Conservation (phyloP, 345 rosid genomes). For the Hypericum androsaemum region DNA sequence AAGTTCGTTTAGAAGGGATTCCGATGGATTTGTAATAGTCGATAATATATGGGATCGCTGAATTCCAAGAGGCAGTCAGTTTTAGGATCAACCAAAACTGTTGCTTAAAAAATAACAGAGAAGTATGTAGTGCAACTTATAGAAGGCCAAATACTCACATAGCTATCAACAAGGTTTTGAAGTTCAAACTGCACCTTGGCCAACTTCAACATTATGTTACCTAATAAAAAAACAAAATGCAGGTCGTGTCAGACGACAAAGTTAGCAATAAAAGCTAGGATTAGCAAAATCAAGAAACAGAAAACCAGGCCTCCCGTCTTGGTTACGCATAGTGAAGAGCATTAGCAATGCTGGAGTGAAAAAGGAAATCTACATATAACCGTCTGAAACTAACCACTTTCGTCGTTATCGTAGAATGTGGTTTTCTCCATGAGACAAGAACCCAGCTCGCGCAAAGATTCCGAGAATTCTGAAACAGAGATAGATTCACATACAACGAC, state of each 20-base stretch:
- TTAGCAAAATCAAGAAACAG: too few species aligned
- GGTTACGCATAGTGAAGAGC: too few species aligned
- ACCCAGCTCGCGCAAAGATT: slow-evolving; percentile 90
- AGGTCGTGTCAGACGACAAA: too few species aligned
- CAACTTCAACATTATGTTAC: slow-evolving; percentile 56
- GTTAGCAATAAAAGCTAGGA: too few species aligned
- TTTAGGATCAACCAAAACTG: neutral
- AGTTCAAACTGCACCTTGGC: slow-evolving; percentile 82
- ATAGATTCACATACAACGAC: slow-evolving; percentile 1
- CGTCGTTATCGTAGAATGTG: slow-evolving; percentile 57
- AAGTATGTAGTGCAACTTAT: slow-evolving; percentile 2
- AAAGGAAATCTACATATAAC: neutral
- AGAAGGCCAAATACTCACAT: slow-evolving; percentile 49
- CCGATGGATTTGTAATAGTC: slow-evolving; percentile 86
- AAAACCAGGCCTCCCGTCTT: too few species aligned
- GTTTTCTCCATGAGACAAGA: slow-evolving; percentile 71
- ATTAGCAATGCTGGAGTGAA: too few species aligned
- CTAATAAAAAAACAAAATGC: slow-evolving; percentile 33
- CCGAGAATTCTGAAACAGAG: slow-evolving; percentile 74
- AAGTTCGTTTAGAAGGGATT: slow-evolving; percentile 86
- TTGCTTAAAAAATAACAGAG: neutral
- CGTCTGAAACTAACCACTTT: slow-evolving; percentile 41
- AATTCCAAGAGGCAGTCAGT: slow-evolving; percentile 15
- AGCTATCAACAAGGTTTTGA: slow-evolving; percentile 72
- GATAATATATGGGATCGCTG: slow-evolving; percentile 74